Base-by-base conservation (phyloP, 257 asterid genomes). In the Apocynum venetum region DNA sequence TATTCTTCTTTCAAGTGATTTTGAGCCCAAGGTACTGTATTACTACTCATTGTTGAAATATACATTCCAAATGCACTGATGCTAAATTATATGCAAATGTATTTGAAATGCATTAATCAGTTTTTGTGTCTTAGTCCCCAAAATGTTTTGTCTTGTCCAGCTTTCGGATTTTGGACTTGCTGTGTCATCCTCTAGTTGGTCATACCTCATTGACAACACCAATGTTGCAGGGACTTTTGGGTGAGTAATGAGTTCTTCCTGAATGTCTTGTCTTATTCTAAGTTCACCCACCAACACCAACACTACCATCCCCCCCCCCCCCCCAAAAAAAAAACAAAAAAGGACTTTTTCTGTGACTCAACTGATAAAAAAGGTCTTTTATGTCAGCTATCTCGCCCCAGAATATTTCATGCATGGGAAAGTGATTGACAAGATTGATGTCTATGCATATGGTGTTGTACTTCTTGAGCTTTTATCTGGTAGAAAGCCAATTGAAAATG, bases 111-210 rank as follows among this genome's bases (percentile, higher is more conserved):
- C 44, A 10, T 3, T 59, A 48, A 40, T 72, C 64, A 53, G 57
- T 12, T 49, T 2, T 61, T 53, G 49, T 78, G 41, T 71, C 76
- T 69, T 68, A 6, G n/a, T 68, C 68, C 38, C 31, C 1, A 20
- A 79, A 75, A 48, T 72, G 8, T 11, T 4, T 49, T 80, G 79
- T 82, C 19, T 31, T 64, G 65, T 74, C 74, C 87, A 94, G 98
- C 86, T 94, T 63, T 92, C 98, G 6, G 98, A 95, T 86, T 95
- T 95, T 82, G 98, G 98, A 70, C 93, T 95, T 82, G 95, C 98
- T 51, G 83, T 93, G 48, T 77, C 87, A 88, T 89, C 92, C 77
- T 92, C 97, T 43, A 82, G 88, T 78, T 87, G 90, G 81, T 82
- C 88, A 44, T 86, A 82, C 82, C 89, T 83, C 76, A 72, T 87